phyloP scores from a whole-genome alignment of 345 rosid species.

The Sonneratia alba region DNA sequence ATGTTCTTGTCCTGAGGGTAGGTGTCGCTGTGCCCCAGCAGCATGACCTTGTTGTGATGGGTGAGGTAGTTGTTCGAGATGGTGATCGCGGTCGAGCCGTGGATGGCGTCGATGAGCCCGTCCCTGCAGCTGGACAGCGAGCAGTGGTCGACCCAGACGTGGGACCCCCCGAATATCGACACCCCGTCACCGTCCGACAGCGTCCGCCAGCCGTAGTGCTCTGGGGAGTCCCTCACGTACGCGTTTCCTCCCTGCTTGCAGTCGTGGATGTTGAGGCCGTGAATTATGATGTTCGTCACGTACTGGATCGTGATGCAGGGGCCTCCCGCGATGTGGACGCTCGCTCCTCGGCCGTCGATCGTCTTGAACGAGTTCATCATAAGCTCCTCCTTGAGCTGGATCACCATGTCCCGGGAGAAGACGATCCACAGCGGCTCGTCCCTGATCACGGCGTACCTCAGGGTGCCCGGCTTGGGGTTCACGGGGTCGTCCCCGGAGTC shows the following conservation, averaged over 20 bases:
- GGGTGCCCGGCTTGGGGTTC: constrained; percentile 18
- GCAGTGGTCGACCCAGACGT: constrained; percentile 18
- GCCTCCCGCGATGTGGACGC: constrained; percentile 20
- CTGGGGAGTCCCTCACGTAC: constrained; percentile 19
- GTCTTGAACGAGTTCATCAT: constrained; percentile 21
- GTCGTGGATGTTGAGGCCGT: constrained; percentile 19
- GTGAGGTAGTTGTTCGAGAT: constrained; percentile 17
- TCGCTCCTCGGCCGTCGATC: constrained; percentile 16
- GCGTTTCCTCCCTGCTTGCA: constrained; percentile 16
- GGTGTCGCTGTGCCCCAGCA: constrained; percentile 12
- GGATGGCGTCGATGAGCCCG: constrained; percentile 17
- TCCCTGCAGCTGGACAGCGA: constrained; percentile 15
- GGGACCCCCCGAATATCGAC: constrained; percentile 15
- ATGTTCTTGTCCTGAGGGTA: constrained; percentile 15
- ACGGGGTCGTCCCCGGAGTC: constrained; percentile 12
- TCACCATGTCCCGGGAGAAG: constrained; percentile 17
- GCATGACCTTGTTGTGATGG: constrained; percentile 18
- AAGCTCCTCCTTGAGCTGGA: constrained; percentile 18
- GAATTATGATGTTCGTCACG: constrained; percentile 21
- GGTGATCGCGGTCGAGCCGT: constrained; percentile 17
- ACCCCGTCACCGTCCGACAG: constrained; percentile 18
- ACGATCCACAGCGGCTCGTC: constrained; percentile 19
- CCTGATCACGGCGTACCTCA: constrained; percentile 16
- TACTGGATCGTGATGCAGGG: constrained; percentile 18
- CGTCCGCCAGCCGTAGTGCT: constrained; percentile 20